Base-by-base conservation (phyloP, 805 yeast genomes). In the Teunomyces gatunensis region DNA sequence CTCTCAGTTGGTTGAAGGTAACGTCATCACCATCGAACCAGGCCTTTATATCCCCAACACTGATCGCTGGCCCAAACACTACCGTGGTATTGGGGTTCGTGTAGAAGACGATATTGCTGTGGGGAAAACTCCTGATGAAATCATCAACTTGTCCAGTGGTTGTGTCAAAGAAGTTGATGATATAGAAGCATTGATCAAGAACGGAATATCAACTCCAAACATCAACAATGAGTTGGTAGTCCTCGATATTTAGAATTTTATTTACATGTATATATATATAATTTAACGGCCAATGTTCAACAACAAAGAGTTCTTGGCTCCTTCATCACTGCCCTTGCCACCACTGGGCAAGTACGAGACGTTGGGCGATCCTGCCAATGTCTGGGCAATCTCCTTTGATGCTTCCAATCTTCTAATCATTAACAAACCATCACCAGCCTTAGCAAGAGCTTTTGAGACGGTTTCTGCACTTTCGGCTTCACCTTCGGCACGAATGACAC, bases 391-490 rank as follows among this genome's bases (percentile, higher is more conserved):
- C 54, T 91, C 97, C 74, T 89, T 90, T 29, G 96, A 87, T 0
- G 99, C 97, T 66, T 94, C 99, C 57, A 94, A 82, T 73, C 98
- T 82, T 78, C 99, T 83, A 59, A 94, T 91, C 75, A 88, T 79
- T 63, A 94, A 77, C 57, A 94, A 77, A 56, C 98, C 98, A 63
- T 94, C 98, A 67, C 99, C 99, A 20, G 95, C 90, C 74, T 90
- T 91, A 46, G 85, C 81, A 55, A 94, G 79, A 4, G 98, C 97
- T 69, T 84, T 88, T 30, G 97, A 89, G 53, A 94, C 94, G 51
- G 84, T 84, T 51, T 94, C 98, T 3, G 99, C 99, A 49, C 96
- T 89, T 69, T 94, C 98, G 44, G 99, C 99, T 73, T 94, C 99
- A 72, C 98, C 99, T 71, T 94, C 99, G 25, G 99, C 99, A 61